Evolutionary conservation across 2,329 filamentous ascomycete species (phyloP), one percentile per base, ranked within the genome.

Genomic region (Paecilomyces sp.): DNA sequence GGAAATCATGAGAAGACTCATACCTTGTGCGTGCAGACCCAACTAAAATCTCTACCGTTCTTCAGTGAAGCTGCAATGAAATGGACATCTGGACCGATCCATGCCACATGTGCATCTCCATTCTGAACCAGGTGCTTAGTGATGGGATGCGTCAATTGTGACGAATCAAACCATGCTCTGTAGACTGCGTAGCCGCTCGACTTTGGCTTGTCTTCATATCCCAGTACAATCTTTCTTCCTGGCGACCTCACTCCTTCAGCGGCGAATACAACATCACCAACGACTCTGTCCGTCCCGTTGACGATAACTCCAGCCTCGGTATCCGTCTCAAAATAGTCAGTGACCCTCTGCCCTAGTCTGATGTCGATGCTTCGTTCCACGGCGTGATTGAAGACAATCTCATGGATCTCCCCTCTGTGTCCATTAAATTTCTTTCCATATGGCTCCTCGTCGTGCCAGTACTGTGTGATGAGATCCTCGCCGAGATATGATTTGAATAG

Each of bases 211-310:
- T 72, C 72, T 54, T 72, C 66, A 55, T 61, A 65, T 28, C 66
- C 66, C 56, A 67, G 68, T 13, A 83, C 80, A 0, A 79, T 66
- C 62, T 81, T 77, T n/a, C 81, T 71, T 2, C 80, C 81, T 62
- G 75, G 79, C 13, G 79, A 82, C 11, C 81, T 74, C n/a, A 84
- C 81, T 3, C 82, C 82, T 57, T 85, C 82, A 0, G 81, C 78
- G 1, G 79, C 82, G 55, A 84, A 74, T 2, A 84, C 80, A 4
- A 83, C 65, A 60, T 85, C 80, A 0, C 72, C 81, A 1, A 69
- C 64, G 3, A 83, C 77, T n/a, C 69, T 74, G 67, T 74, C 34
- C 69, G 61, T 65, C 3, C 69, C 64, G 33, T 76, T 71, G 4
- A 65, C 62, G 36, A 70, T 57, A 28, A 70, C 68, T 47, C 69